Conservation (phyloP, 257 asterid genomes). For the Jasminum sambac region DNA sequence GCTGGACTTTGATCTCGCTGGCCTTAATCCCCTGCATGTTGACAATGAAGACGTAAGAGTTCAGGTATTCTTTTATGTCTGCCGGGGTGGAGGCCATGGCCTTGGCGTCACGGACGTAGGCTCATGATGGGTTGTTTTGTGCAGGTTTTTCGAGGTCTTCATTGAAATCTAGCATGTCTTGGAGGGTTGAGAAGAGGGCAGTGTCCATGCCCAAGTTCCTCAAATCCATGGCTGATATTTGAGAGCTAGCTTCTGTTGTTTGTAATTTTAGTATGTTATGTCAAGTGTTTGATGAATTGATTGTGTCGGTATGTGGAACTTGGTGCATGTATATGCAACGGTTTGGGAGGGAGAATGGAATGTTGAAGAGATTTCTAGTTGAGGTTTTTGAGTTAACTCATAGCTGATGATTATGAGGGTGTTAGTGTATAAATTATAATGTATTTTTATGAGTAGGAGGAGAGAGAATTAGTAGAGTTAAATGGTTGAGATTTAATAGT, state of each 20-base stretch:
- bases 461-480: too few species aligned
- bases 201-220: constrained; percentile 28
- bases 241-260: background rate
- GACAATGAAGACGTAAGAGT: constrained; percentile 33
- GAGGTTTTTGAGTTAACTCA: background rate
- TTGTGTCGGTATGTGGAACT: background rate
- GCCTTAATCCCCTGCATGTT: constrained; percentile 48
- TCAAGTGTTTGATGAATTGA: background rate
- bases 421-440: too few species aligned
- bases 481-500: too few species aligned
- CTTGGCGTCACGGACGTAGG: constrained; percentile 44
- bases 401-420: too few species aligned
- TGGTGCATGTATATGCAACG: background rate
- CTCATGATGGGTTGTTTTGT: constrained; percentile 25
- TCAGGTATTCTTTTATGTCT: constrained; percentile 39
- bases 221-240: constrained; percentile 25
- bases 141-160: constrained; percentile 28
- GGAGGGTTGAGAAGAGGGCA: constrained; percentile 27
- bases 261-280: background rate
- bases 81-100: constrained; percentile 48
- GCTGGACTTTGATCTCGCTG: constrained; percentile 41
- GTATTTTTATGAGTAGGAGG: too few species aligned
- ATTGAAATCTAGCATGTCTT: constrained; percentile 27
- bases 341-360: background rate
- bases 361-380: background rate